These are phyloP conservation scores for Mallotus repandus DNA, from an alignment of 441 rosid species.

Conservation along the genomic window DNA sequence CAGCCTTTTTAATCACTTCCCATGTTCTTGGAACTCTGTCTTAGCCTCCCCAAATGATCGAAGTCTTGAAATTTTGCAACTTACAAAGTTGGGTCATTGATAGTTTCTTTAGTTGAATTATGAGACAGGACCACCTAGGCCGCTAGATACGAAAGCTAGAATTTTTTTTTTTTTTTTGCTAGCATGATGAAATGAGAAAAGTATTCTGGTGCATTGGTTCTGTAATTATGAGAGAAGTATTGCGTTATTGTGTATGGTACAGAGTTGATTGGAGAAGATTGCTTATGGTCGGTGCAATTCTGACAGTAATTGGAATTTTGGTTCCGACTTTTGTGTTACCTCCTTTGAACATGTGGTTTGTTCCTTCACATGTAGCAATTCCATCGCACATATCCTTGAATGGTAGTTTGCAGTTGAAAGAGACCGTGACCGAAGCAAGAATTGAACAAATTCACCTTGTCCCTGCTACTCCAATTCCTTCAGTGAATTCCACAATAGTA, in stretches of 20 bases:
- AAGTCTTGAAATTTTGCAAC: neutral
- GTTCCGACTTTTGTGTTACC: conserved; percentile 46
- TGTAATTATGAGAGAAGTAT: conserved; percentile 38
- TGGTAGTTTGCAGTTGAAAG: conserved; percentile 45
- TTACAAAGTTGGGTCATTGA: no score
- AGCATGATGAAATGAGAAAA: neutral
- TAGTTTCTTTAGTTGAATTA: no score
- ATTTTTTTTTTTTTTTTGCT: neutral
- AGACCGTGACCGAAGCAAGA: conserved; percentile 35
- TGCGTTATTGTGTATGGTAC: conserved; percentile 36
- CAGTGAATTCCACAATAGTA: conserved; percentile 29
- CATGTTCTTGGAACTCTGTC: neutral
- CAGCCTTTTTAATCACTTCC: neutral
- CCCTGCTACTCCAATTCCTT: conserved; percentile 27
- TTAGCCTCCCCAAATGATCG: neutral
- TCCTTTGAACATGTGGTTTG: conserved; percentile 25
- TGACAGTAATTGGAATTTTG: conserved; percentile 46
- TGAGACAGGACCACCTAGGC: no score
- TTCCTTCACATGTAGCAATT: conserved; percentile 27
- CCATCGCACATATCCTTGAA: conserved; percentile 34
- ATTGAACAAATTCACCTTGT: conserved; percentile 30
- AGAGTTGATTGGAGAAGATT: conserved; percentile 54
- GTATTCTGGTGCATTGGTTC: conserved; percentile 24
- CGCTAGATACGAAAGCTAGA: neutral
- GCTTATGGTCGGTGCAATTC: conserved; percentile 41